Evolutionary conservation across 208 protist species (phyloP), one percentile per base, ranked within the genome.

Genomic region (Balamuthia mandrillaris): DNA sequence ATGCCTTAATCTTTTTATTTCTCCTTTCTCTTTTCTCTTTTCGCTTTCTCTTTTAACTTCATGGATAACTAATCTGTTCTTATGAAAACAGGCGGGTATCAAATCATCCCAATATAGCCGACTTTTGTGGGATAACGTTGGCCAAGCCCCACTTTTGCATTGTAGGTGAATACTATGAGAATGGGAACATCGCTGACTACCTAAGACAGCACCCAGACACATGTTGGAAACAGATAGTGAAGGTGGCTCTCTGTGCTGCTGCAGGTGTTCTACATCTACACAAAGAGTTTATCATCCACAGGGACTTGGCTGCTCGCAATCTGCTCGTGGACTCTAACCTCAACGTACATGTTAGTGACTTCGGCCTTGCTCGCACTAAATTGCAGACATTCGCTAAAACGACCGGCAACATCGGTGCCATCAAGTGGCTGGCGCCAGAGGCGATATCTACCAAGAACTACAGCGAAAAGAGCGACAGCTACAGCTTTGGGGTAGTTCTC

Each of bases 351-450:
- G 61, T 68, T 29, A 68, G 35, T 10, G 61, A 68, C 61, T 68
- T 68, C 27, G 61, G 61, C 10, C 61, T 68, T 5, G 61, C 61
- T 29, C 61, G 61, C 21, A 24, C 61, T 12, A 37, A 45, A 14
- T 14, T 18, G 6, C 61, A 68, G 35, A 68, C 21, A 29, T 68
- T 45, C 35, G 61, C 35, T 37, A 68, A 68, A 37, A 68, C 61
- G n/a, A 68, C 61, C 21, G 61, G 61, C 7, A 37, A 37, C 18
- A 29, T 68, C 12, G 61, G 61, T 37, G 61, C 61, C 31, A 68
- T 68, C 61, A 68, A 68, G 61, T 68, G 61, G 61, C 61, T 68
- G 4, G 61, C 61, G n/a, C 61, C 61, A 5, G 61, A 68, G 61
- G 61, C 61, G 21, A 68, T 68, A 29, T 31, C 61, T 14, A 68